Evolutionary conservation across 2,329 filamentous ascomycete species (phyloP).

Genomic region (Leptographium flavum): DNA sequence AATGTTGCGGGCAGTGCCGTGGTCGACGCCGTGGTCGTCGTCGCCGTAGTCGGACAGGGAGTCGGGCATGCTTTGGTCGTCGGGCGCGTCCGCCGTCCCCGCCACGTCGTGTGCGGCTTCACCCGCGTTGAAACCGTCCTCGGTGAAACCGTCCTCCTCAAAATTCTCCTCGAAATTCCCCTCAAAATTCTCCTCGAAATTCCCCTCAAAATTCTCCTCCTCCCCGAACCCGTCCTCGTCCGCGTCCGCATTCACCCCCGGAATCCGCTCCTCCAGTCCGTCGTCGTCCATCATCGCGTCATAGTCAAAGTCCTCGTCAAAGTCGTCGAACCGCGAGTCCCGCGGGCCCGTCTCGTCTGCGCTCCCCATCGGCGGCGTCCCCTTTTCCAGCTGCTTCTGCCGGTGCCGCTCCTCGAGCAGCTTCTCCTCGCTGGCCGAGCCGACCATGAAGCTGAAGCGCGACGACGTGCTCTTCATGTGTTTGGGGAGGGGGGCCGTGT

Average conservation of each 20-base stretch:
- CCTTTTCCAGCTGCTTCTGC: slow-evolving; percentile 49
- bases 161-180: slow-evolving; percentile 44
- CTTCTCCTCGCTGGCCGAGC: slow-evolving; percentile 52
- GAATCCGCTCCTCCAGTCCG: slow-evolving; percentile 52
- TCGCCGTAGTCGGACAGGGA: slow-evolving; percentile 24
- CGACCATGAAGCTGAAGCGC: slow-evolving; percentile 68
- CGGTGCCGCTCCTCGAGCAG: slow-evolving; percentile 60
- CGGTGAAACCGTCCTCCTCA: slow-evolving; percentile 22
- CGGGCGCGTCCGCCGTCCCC: slow-evolving; percentile 5
- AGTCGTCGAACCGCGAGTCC: slow-evolving; percentile 45
- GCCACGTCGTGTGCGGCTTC: slow-evolving; percentile 16
- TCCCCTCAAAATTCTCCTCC: too few species aligned
- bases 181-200: too few species aligned
- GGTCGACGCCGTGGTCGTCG: slow-evolving; percentile 31
- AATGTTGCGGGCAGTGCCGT: too few species aligned
- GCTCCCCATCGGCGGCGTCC: slow-evolving; percentile 22
- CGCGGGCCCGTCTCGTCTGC: slow-evolving; percentile 15
- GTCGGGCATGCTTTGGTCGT: not conserved
- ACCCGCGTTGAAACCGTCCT: slow-evolving; percentile 9
- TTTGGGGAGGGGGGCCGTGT: slow-evolving; percentile 35
- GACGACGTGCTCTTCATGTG: slow-evolving; percentile 68
- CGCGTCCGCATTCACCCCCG: slow-evolving; percentile 31
- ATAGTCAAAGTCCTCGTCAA: slow-evolving; percentile 49
- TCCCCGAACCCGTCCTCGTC: slow-evolving; percentile 25
- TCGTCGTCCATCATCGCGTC: slow-evolving; percentile 52